Evolutionary conservation across 2,329 filamentous ascomycete species (phyloP).

Genomic region (Neofusicoccum cordaticola): DNA sequence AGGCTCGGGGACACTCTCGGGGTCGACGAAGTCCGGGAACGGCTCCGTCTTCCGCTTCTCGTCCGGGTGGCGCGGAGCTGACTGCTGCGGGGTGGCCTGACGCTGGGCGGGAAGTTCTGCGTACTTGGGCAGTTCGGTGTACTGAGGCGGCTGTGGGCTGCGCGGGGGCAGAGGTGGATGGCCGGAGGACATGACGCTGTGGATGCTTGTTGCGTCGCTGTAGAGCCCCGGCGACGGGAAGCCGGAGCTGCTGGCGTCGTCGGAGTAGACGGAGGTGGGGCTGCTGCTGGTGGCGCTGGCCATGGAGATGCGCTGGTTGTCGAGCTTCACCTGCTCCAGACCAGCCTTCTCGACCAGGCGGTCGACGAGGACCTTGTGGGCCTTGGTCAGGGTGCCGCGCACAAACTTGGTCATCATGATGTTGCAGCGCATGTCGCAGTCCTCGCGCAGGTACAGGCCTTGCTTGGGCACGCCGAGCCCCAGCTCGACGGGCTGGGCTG

Average conservation of each 20-base stretch:
- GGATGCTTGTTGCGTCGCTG: not conserved
- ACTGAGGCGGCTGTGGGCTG: not conserved
- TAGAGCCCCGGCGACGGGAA: not conserved
- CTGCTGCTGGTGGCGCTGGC: not conserved
- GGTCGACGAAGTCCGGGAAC: not conserved
- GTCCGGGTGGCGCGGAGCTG: not conserved
- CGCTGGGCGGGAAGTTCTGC: not conserved
- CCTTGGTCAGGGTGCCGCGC: constrained; percentile 76
- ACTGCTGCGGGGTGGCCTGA: not conserved
- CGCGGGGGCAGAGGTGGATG: not conserved
- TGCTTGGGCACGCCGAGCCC: constrained; percentile 63
- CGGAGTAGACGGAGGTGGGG: not conserved
- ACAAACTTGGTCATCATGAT: constrained; percentile 73
- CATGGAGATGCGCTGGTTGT: not conserved
- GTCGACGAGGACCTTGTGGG: constrained; percentile 52
- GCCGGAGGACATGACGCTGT: not conserved
- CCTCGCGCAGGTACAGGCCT: constrained; percentile 80
- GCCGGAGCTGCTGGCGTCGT: not conserved
- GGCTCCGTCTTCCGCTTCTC: not conserved
- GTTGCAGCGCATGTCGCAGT: constrained; percentile 80
- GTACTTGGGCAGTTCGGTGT: not conserved
- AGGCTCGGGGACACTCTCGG: not conserved
- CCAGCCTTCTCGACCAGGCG: constrained; percentile 12
- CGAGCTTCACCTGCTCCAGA: not conserved
- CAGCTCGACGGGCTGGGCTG: constrained; percentile 62